A percentile compares a stretch with the other conserved stretches of the same genome.
Evolutionary conservation across 2,329 filamentous ascomycete genomes (phyloP).

Genomic region (Xenoacremonium recifei): DNA sequence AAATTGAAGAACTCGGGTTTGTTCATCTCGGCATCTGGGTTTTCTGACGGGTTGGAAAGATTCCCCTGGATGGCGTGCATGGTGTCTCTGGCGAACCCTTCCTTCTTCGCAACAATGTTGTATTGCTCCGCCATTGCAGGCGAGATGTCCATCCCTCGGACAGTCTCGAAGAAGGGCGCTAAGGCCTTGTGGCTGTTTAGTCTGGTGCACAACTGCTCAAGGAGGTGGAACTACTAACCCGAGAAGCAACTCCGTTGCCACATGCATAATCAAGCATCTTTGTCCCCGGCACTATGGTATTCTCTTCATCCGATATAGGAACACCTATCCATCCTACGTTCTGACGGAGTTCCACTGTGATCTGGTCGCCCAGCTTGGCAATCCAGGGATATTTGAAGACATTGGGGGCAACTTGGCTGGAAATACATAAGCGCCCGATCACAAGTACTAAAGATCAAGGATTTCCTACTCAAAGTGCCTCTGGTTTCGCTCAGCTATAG

Average conservation of each 20-base stretch:
- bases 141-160: constrained; percentile 36
- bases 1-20: constrained; percentile 24
- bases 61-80: constrained; percentile 32
- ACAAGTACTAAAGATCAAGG: too few species aligned
- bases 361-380: constrained; percentile 20
- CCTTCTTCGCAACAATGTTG: constrained; percentile 26
- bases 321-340: constrained; percentile 28
- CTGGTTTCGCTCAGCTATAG: constrained; percentile 24
- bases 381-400: constrained; percentile 25
- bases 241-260: constrained; percentile 28
- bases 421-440: too few species aligned
- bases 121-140: constrained; percentile 30
- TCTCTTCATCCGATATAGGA: background rate
- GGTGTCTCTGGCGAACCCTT: constrained; percentile 19
- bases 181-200: constrained; percentile 26
- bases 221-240: constrained; percentile 15
- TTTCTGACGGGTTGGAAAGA: constrained; percentile 21
- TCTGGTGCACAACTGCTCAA: accelerated
- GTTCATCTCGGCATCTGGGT: constrained; percentile 17
- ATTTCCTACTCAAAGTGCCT: constrained; percentile 27
- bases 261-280: constrained; percentile 33
- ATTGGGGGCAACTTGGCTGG: constrained; percentile 15
- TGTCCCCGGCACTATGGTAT: background rate
- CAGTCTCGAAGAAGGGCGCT: constrained; percentile 24
- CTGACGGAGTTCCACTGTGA: constrained; percentile 21